Evolutionary conservation across 306 rosid species (phyloP).

Genomic region (Coriaria nepalensis): DNA sequence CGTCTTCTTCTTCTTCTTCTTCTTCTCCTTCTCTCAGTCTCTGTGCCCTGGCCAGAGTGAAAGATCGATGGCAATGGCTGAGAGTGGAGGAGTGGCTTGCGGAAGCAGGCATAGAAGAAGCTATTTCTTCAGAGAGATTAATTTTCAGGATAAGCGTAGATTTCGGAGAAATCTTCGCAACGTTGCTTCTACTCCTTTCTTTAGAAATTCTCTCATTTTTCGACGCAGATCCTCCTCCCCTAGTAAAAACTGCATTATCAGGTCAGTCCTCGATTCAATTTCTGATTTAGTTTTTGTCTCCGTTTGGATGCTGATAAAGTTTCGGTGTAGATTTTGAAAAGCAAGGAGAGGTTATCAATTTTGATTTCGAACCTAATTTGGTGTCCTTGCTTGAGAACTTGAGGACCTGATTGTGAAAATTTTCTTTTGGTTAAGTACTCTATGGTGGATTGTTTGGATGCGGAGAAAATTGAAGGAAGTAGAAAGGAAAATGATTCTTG

Average conservation of each 20-base stretch:
- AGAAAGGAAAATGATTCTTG: too few species aligned
- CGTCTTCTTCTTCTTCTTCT: background rate
- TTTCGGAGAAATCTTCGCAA: constrained; percentile 11
- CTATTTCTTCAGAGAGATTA: constrained; percentile 6
- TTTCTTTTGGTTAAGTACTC: too few species aligned
- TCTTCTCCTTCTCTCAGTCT: background rate
- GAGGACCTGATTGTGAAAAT: too few species aligned
- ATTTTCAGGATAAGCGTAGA: constrained; percentile 6
- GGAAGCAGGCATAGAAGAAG: constrained; percentile 9
- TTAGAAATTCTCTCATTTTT: constrained; percentile 6
- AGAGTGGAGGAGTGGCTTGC: constrained; percentile 12
- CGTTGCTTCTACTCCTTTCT: constrained; percentile 15
- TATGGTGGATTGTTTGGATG: too few species aligned
- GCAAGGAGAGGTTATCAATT: background rate
- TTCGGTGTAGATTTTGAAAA: background rate
- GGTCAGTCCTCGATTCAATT: constrained; percentile 4
- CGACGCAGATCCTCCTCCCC: constrained; percentile 6
- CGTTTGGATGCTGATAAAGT: background rate
- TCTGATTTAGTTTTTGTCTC: background rate
- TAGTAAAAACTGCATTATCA: constrained; percentile 14
- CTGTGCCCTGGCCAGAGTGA: background rate
- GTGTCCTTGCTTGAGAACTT: too few species aligned
- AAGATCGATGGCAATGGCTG: constrained; percentile 15
- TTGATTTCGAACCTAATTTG: background rate
- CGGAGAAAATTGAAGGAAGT: too few species aligned